Evolutionary conservation across 306 rosid species (phyloP).

Genomic region (Pyrus betulifolia): DNA sequence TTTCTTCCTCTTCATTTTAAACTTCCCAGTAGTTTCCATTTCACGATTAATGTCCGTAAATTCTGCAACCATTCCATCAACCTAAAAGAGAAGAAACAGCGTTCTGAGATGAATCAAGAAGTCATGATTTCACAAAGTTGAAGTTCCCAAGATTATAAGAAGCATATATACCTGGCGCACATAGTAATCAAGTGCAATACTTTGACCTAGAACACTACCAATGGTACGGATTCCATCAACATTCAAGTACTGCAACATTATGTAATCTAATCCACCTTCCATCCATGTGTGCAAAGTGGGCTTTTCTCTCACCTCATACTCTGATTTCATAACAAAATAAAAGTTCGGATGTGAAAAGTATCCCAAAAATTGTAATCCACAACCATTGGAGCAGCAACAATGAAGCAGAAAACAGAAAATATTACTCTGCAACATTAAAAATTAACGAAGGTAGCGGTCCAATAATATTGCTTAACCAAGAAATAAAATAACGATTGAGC

Average conservation of each 20-base stretch:
- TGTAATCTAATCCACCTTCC: slow-evolving; percentile 95
- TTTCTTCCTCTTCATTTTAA: slow-evolving; percentile 91
- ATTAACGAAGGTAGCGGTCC: background rate
- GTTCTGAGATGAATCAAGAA: slow-evolving; percentile 8
- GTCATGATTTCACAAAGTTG: slow-evolving; percentile 5
- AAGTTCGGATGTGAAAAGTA: background rate
- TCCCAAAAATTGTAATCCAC: background rate
- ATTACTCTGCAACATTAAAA: background rate
- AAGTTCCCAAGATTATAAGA: slow-evolving; percentile 3
- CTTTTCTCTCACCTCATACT: slow-evolving; percentile 89
- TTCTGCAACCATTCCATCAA: slow-evolving; percentile 98
- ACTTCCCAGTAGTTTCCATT: slow-evolving; percentile 94
- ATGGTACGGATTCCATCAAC: slow-evolving; percentile 91
- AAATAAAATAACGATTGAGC: background rate
- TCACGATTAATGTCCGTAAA: slow-evolving; percentile 96
- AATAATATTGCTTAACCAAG: background rate
- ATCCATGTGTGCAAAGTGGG: slow-evolving; percentile 80
- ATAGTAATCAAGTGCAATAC: slow-evolving; percentile 96
- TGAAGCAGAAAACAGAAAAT: background rate
- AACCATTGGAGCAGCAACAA: background rate
- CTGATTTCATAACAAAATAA: slow-evolving; percentile 33
- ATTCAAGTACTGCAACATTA: slow-evolving; percentile 85
- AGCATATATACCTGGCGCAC: slow-evolving; percentile 71
- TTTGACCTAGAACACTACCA: slow-evolving; percentile 95
- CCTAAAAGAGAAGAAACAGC: slow-evolving; percentile 36